Base-by-base conservation (phyloP, 2,329 filamentous ascomycete species). In the Colletotrichum tropicicola region DNA sequence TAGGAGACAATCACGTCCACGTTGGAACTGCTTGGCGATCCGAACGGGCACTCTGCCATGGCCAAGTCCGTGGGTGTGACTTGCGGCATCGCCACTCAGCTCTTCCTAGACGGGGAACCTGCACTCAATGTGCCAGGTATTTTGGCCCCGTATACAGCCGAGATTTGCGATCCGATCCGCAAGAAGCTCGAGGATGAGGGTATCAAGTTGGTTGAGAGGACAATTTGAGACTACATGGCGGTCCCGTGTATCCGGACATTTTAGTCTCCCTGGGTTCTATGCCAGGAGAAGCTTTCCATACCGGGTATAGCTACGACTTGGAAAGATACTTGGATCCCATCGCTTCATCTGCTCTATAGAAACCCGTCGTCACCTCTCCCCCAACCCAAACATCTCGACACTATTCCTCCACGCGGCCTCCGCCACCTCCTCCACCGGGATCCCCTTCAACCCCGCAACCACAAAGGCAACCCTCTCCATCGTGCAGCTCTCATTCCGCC, bases 111-210 rank as follows among this genome's bases (percentile, higher is more conserved):
- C 76, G 91, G 91, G 12, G 41, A 59, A 8, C 30, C 64, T 6
- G 91, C 88, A 3, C 88, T 94, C 67, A 85, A 80, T 47, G 85
- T 92, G 76, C 91, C 87, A 81, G 91, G 91, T 76, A 83, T 96
- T 49, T 78, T 97, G 64, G 93, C 93, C 21, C 93, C 92, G 15
- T 92, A 96, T 85, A 89, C 82, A 70, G 82, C 85, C 63, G 87
- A 90, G 72, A 87, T 96, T 73, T 91, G 89, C 73, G 85, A 86
- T 72, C 91, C 92, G 21, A 79, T 97, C 70, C 89, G 95, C 80
- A 87, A 90, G 80, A 90, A 92, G 75, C 84, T 97, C 62, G 89
- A 91, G 85, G 87, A 91, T 77, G 87, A 93, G 73, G 90, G 89
- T 35, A 92, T 93, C 72, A 85, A 85, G 76, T 85, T 92, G 81